Evolutionary conservation across 1,284 basidiomycete species (phyloP).

Genomic region (Flammula alnicola): DNA sequence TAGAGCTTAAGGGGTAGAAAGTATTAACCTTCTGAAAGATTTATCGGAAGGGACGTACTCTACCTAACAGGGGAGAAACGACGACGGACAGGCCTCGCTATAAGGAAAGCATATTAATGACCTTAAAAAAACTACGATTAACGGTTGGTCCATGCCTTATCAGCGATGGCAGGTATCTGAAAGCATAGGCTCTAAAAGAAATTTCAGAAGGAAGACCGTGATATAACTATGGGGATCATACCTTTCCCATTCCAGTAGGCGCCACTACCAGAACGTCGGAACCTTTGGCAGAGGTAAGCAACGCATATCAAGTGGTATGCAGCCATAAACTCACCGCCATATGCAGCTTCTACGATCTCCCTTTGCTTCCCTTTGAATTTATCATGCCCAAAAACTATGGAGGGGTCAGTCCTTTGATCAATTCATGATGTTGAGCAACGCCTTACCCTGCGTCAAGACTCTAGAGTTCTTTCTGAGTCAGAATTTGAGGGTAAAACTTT

Average conservation of each 20-base stretch:
- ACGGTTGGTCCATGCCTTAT: slow-evolving; percentile 46
- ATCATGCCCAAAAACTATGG: slow-evolving; percentile 67
- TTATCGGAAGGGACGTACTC: slow-evolving; percentile 19
- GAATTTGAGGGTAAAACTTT: not conserved
- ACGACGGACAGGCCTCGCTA: slow-evolving; percentile 79
- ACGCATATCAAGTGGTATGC: not conserved
- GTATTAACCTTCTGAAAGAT: not conserved
- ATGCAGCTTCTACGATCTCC: slow-evolving; percentile 73
- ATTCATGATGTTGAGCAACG: not conserved
- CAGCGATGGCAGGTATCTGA: slow-evolving; percentile 81
- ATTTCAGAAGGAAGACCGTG: not conserved
- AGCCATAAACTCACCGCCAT: slow-evolving; percentile 49
- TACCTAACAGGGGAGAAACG: slow-evolving; percentile 79
- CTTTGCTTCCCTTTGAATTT: slow-evolving; percentile 78
- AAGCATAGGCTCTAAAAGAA: slow-evolving; percentile 76
- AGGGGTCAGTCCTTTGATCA: not conserved
- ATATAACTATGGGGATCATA: slow-evolving; percentile 30
- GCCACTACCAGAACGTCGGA: slow-evolving; percentile 81
- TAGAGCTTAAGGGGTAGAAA: slow-evolving; percentile 53
- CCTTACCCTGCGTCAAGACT: slow-evolving; percentile 19
- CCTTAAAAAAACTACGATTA: not conserved
- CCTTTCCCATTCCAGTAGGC: slow-evolving; percentile 91
- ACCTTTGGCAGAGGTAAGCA: slow-evolving; percentile 40
- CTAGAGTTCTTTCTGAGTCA: slow-evolving; percentile 1
- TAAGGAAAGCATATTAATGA: not conserved